Evolutionary conservation across 2,329 filamentous ascomycete species (phyloP).

Genomic region (Zalaria obscura): DNA sequence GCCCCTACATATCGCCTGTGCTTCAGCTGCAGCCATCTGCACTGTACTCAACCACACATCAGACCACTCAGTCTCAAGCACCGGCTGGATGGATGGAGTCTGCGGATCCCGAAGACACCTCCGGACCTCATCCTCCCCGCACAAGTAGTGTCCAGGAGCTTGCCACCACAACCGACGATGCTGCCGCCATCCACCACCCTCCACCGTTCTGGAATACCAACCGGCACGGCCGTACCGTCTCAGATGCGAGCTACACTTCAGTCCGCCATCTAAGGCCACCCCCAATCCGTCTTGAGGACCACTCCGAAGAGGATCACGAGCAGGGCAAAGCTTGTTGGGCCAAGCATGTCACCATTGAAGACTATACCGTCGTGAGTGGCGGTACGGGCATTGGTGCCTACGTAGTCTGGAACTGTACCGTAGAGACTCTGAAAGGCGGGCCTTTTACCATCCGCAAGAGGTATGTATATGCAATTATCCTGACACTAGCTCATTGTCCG

Average conservation of each 20-base stretch:
- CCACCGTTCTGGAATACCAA: constrained; percentile 33
- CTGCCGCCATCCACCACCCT: constrained; percentile 5
- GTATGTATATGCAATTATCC: constrained; percentile 15
- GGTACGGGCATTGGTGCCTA: constrained; percentile 63
- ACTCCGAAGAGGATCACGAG: constrained; percentile 44
- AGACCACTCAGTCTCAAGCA: too few species aligned
- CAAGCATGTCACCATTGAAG: constrained; percentile 44
- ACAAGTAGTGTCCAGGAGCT: constrained; percentile 1
- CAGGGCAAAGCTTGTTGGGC: constrained; percentile 48
- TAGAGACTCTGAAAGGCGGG: constrained; percentile 62
- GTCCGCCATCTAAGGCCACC: constrained; percentile 20
- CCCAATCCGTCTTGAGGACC: constrained; percentile 48
- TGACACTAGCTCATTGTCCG: too few species aligned
- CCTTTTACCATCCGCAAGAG: constrained; percentile 32
- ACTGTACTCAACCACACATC: too few species aligned
- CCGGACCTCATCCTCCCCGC: constrained; percentile 4
- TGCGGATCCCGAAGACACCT: constrained; percentile 2
- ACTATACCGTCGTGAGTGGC: constrained; percentile 47
- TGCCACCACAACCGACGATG: constrained; percentile 1
- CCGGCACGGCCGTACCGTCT: constrained; percentile 23
- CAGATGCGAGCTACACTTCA: constrained; percentile 19
- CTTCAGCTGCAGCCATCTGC: too few species aligned
- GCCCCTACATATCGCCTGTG: too few species aligned
- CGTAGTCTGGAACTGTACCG: constrained; percentile 83
- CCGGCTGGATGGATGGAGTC: constrained; percentile 5